Conservation (phyloP, 75 land plant species). For the Selaginella tamariscina region DNA sequence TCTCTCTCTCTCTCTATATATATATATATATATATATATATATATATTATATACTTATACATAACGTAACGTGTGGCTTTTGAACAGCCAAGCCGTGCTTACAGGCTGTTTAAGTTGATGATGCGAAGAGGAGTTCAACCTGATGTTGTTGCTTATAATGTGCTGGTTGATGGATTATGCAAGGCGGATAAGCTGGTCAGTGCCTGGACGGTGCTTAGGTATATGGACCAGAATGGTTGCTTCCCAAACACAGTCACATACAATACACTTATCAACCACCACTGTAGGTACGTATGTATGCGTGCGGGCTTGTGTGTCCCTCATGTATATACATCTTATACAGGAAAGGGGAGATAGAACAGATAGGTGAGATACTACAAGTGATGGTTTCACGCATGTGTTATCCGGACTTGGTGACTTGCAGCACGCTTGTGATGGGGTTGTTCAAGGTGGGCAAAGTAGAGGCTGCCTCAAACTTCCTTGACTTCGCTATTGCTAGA, state of each 20-base stretch:
- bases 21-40: no score
- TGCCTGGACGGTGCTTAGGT: neutral
- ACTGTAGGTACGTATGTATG: no score
- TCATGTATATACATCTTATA: no score
- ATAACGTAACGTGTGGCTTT: neutral
- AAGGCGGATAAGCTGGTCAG: constrained; percentile 4
- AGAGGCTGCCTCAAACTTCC: neutral
- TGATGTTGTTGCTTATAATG: neutral
- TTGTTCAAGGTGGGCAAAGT: neutral
- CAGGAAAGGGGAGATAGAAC: neutral
- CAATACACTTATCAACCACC: neutral
- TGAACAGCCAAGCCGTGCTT: neutral
- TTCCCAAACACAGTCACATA: constrained; percentile 1
- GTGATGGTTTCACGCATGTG: neutral
- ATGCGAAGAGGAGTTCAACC: neutral
- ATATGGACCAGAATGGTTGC: constrained; percentile 1
- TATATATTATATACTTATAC: no score
- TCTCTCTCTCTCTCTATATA: no score
- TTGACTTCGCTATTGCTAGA: neutral
- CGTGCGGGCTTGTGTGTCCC: no score
- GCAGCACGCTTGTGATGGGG: neutral
- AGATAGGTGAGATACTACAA: neutral
- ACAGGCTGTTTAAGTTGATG: neutral
- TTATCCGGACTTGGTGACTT: neutral
- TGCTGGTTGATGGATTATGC: constrained; percentile 2